Evolutionary conservation across 2,329 filamentous ascomycete species (phyloP).

Genomic region (Aspergillus luchuensis): DNA sequence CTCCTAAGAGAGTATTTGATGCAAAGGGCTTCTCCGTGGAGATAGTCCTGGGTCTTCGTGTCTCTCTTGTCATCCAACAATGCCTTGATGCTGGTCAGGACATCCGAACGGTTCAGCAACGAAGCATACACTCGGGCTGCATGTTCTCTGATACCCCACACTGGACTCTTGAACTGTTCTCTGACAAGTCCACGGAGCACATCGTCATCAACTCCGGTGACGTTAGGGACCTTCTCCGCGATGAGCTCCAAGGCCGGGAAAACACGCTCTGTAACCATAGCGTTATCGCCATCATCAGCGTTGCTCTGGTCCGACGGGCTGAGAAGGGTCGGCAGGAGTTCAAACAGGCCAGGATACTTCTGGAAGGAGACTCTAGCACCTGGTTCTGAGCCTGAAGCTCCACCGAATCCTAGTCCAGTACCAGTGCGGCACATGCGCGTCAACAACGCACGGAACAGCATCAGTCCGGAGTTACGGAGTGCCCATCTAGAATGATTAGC

Average conservation of each 20-base stretch:
- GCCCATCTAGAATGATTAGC: constrained; percentile 67
- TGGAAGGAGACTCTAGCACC: constrained; percentile 43
- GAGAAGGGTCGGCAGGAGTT: constrained; percentile 41
- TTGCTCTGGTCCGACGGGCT: constrained; percentile 23
- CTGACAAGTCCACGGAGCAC: constrained; percentile 37
- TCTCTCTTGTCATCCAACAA: constrained; percentile 27
- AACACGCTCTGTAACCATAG: constrained; percentile 44
- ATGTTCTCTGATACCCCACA: constrained; percentile 51
- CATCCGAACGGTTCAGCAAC: constrained; percentile 35
- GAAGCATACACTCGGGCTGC: constrained; percentile 48
- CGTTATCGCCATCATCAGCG: constrained; percentile 28
- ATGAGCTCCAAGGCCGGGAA: constrained; percentile 52
- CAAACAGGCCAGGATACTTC: constrained; percentile 43
- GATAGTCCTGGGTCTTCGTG: constrained; percentile 35
- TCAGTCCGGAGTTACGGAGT: constrained; percentile 87
- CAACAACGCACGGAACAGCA: constrained; percentile 84
- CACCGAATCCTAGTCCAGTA: constrained; percentile 52
- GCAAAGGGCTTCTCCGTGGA: constrained; percentile 46
- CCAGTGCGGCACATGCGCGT: constrained; percentile 58
- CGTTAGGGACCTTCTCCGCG: constrained; percentile 44
- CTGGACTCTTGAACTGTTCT: constrained; percentile 44
- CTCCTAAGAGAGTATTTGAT: constrained; percentile 42
- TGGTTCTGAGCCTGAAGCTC: constrained; percentile 47
- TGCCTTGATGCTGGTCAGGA: constrained; percentile 31
- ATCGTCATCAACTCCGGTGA: constrained; percentile 34